Evolutionary conservation across 1,284 basidiomycete genomes (phyloP), one percentile per base, ranked within the genome.

Genomic region (Chalciporus sp.): DNA sequence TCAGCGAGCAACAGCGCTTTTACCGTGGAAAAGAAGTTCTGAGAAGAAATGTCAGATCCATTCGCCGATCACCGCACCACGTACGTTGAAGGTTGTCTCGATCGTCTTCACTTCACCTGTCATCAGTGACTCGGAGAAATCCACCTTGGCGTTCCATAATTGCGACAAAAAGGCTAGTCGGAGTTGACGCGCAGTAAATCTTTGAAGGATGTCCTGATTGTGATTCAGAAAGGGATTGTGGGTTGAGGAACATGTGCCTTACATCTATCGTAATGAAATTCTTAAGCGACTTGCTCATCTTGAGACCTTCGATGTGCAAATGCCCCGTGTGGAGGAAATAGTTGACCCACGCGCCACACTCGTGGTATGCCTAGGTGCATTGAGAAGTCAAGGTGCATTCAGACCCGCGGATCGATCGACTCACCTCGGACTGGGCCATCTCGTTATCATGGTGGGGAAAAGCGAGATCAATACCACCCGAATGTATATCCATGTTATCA

Each of bases 391-490:
- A 49, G 41, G 44, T 10, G 7, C 23, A 40, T 42, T 47, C 51
- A 10, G 33, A 35, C 44, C 23, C 49, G 53, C 49, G 47, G 55
- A 54, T 52, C 46, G 43, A 47, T 41, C 20, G 45, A 59, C 74
- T 61, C 66, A 91, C 94, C 85, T 99, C 97, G 47, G 92, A 89
- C 73, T 99, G 97, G 6, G 97, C 97, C 65, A 99, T 84, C 76
- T 99, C 97, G 70, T 99, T 99, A 72, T 99, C 97, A 70, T 99
- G 97, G 75, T 99, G 97, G 4, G 97, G 97, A 77, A 99, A 99
- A 47, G 94, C 92, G 56, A 99, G 81, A 73, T 99, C 97, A 47
- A 95, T 87, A 12, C 97, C 97, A 45, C 97, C 97, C 7, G 94
- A 97, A 71, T 99, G 97, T 60, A 99, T 95, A 73, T 99, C 97